Conservation (phyloP, 2,329 filamentous ascomycete species). For the Trichoderma asperellum region DNA sequence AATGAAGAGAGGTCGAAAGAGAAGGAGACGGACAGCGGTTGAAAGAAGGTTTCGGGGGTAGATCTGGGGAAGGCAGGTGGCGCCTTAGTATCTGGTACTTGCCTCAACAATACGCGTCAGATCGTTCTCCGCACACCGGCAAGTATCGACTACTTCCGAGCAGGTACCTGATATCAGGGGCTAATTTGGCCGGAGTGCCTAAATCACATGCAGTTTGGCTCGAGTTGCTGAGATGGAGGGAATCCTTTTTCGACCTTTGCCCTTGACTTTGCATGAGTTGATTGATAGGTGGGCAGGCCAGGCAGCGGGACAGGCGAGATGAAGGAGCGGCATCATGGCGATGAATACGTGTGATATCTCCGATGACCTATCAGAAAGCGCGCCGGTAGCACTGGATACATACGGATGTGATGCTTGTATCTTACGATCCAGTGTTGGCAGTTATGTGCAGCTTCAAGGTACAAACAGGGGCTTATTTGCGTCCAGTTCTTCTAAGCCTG, state of each 20-base stretch:
- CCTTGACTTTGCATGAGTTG: background rate
- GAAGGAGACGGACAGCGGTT: conserved; percentile 10
- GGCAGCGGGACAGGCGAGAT: background rate
- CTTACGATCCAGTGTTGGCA: background rate
- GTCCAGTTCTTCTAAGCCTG: background rate
- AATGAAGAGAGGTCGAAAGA: conserved; percentile 16
- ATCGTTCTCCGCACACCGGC: conserved; percentile 25
- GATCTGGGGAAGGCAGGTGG: conserved; percentile 28
- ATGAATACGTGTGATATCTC: background rate
- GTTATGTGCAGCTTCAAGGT: background rate
- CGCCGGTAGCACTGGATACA: background rate
- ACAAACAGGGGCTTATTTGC: background rate
- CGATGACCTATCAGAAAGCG: background rate
- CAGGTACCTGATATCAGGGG: background rate
- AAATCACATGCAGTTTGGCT: background rate
- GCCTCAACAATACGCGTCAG: conserved; percentile 28
- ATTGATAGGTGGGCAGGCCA: background rate
- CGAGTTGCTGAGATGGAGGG: background rate
- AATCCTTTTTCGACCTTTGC: background rate
- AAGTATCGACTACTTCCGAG: background rate
- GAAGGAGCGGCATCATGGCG: background rate
- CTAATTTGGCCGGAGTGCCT: conserved; percentile 2
- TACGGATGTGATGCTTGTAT: background rate
- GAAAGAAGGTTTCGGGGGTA: conserved; percentile 30
- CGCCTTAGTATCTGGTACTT: conserved; percentile 26